Conservation (phyloP, 352 stramenopile species). For the Pythium aquatile region DNA sequence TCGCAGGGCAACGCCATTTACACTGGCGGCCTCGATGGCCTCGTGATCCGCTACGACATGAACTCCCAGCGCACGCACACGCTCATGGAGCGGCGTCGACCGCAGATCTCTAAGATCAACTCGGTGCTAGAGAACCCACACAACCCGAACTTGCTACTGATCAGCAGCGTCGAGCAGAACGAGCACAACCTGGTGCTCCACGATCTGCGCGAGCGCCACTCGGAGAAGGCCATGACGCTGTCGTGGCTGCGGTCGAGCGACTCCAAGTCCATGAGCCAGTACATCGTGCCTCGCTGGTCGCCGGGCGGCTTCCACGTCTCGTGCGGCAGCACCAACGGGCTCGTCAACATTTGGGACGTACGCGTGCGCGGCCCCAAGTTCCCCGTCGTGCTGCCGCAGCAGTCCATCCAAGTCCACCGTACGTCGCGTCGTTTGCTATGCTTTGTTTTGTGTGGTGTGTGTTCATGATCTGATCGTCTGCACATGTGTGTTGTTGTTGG, state of each 20-base stretch:
- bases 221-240: slow-evolving; percentile 53
- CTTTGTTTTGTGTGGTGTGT: neutral
- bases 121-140: slow-evolving; percentile 77
- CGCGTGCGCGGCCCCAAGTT: slow-evolving; percentile 60
- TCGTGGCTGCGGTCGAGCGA: slow-evolving; percentile 53
- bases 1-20: slow-evolving; percentile 64
- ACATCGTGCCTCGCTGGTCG: slow-evolving; percentile 83
- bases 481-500: slow-evolving; percentile 10
- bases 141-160: slow-evolving; percentile 76
- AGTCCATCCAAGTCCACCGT: slow-evolving; percentile 74
- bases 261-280: slow-evolving; percentile 72
- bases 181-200: slow-evolving; percentile 74
- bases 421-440: slow-evolving; percentile 32
- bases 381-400: slow-evolving; percentile 60
- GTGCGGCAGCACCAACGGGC: slow-evolving; percentile 34
- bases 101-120: slow-evolving; percentile 84
- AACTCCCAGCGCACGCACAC: slow-evolving; percentile 36
- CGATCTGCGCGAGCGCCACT: slow-evolving; percentile 62
- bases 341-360: slow-evolving; percentile 71
- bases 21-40: slow-evolving; percentile 69
- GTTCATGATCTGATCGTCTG: neutral
- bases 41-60: slow-evolving; percentile 73
- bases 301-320: slow-evolving; percentile 43
- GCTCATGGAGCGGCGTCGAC: slow-evolving; percentile 73
- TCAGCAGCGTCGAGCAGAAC: slow-evolving; percentile 65